These are phyloP conservation scores for Trichomonascaceae sp. DNA, from an alignment of 1,139 yeast genomes.

Conservation along the genomic window DNA sequence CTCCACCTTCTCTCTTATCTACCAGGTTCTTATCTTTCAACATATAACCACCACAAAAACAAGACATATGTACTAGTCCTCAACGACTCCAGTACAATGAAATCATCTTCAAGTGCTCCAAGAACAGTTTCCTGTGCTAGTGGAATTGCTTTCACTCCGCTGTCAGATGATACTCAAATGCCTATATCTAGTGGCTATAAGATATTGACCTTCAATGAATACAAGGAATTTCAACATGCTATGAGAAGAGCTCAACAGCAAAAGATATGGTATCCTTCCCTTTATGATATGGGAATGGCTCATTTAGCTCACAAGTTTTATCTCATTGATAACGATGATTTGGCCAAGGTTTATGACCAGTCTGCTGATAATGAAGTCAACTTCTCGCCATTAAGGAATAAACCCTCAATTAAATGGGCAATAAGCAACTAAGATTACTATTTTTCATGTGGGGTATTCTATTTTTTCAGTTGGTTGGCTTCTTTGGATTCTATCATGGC, in stretches of 20 bases:
- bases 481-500: not conserved
- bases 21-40: not conserved
- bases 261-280: constrained; percentile 3
- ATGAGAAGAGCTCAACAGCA: constrained; percentile 1
- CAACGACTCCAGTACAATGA: not conserved
- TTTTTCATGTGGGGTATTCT: not conserved
- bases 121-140: constrained; percentile 9
- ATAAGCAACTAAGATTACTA: not conserved
- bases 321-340: constrained; percentile 11
- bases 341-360: constrained; percentile 1
- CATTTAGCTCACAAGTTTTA: constrained; percentile 5
- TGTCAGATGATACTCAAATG: constrained; percentile 1
- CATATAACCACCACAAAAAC: not conserved
- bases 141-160: constrained; percentile 9
- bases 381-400: not conserved
- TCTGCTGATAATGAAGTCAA: not conserved
- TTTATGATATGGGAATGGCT: constrained; percentile 5
- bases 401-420: not conserved
- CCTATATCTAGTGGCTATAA: constrained; percentile 7
- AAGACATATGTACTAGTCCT: not conserved
- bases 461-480: not conserved
- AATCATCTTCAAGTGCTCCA: not conserved
- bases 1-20: not conserved
- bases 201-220: constrained; percentile 5
- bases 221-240: constrained; percentile 4